These are phyloP conservation scores for Lactarius trivialis DNA, from an alignment of 768 basidiomycete genomes.

Conservation along the genomic window DNA sequence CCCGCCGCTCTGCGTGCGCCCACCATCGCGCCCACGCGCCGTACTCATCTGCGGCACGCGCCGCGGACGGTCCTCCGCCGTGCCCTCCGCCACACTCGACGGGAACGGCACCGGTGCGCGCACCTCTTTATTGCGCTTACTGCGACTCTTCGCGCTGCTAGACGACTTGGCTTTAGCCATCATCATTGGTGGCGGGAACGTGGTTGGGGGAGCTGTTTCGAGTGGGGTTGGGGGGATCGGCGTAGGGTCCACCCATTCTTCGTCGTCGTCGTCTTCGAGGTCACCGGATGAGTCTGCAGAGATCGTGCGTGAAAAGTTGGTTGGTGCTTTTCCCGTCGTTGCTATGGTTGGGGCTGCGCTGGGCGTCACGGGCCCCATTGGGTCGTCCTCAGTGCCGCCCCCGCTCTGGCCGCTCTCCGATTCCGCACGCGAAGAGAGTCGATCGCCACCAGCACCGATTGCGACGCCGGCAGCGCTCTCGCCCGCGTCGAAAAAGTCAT, in stretches of 20 bases:
- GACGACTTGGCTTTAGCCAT: slow-evolving; percentile 24
- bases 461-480: slow-evolving; percentile 27
- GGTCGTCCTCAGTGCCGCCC: slow-evolving; percentile 66
- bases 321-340: slow-evolving; percentile 24
- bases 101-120: slow-evolving; percentile 24
- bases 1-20: slow-evolving; percentile 81
- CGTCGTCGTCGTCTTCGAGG: slow-evolving; percentile 39
- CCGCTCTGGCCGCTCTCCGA: slow-evolving; percentile 43
- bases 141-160: slow-evolving; percentile 33
- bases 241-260: slow-evolving; percentile 64
- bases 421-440: slow-evolving; percentile 35
- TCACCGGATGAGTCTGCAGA: slow-evolving; percentile 36
- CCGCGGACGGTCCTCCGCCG: slow-evolving; percentile 12
- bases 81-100: slow-evolving; percentile 20
- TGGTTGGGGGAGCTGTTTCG: slow-evolving; percentile 6
- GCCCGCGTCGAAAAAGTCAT: slow-evolving; percentile 49
- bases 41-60: slow-evolving; percentile 58
- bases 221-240: slow-evolving; percentile 32
- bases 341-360: slow-evolving; percentile 39
- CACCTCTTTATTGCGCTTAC: slow-evolving; percentile 37
- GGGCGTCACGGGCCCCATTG: slow-evolving; percentile 63
- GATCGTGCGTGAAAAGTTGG: slow-evolving; percentile 30
- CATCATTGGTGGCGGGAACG: slow-evolving; percentile 4
- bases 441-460: too few relatives aligned
- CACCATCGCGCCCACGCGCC: slow-evolving; percentile 69